Evolutionary conservation across 768 basidiomycete species (phyloP).

Genomic region (Tricholoma flavovirens): DNA sequence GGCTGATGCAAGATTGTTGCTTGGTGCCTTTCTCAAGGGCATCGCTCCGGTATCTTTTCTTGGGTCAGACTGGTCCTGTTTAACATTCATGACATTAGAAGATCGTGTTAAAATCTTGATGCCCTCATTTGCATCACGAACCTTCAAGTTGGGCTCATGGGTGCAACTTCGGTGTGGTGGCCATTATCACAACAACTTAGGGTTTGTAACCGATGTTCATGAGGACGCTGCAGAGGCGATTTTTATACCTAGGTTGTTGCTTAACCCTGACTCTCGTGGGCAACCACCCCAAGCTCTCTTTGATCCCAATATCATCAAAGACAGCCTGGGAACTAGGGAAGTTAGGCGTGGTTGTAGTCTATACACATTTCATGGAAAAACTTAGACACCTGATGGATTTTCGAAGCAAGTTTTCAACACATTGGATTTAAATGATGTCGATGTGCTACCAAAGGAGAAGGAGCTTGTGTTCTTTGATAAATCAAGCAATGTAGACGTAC

Average conservation of each 20-base stretch:
- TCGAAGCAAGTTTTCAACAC: not conserved
- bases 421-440: not conserved
- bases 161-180: no score
- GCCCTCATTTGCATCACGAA: no score
- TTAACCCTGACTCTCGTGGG: not conserved
- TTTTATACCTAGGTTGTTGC: not conserved
- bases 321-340: not conserved
- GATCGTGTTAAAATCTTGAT: no score
- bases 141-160: no score
- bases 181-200: not conserved
- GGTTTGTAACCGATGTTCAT: not conserved
- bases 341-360: not conserved
- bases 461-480: not conserved
- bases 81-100: not conserved
- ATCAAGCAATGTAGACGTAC: not conserved
- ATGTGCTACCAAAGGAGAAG: not conserved
- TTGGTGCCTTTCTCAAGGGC: not conserved
- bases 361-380: not conserved
- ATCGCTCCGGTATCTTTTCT: not conserved
- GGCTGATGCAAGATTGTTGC: not conserved
- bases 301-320: not conserved
- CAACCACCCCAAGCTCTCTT: not conserved
- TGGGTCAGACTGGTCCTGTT: not conserved
- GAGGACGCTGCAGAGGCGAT: not conserved
- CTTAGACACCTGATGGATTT: not conserved